Conservation (phyloP, 2,329 filamentous ascomycete genomes). For the Trichoderma arundinaceum region DNA sequence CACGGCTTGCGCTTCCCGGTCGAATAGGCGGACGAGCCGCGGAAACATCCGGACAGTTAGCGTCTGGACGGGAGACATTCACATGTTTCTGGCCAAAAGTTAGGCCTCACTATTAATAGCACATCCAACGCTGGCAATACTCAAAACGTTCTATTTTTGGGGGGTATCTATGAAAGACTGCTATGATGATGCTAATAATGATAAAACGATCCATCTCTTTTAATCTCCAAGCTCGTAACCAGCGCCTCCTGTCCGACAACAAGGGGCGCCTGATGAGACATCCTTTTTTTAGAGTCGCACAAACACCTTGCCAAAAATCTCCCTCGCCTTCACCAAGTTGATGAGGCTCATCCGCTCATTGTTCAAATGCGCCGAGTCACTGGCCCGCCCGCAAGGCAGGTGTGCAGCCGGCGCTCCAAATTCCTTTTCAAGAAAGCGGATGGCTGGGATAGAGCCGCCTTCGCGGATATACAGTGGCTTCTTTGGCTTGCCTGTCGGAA, state of each 20-base stretch:
- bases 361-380: slow-evolving; percentile 90
- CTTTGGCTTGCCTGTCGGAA: slow-evolving; percentile 45
- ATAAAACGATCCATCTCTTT: background rate
- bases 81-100: too few relatives aligned
- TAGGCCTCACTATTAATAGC: background rate
- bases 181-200: background rate
- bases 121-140: background rate
- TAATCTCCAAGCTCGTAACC: background rate
- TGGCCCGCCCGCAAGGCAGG: slow-evolving; percentile 91
- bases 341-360: slow-evolving; percentile 89
- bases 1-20: slow-evolving; percentile 1
- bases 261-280: background rate
- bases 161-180: slow-evolving; percentile 25
- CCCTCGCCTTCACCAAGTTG: slow-evolving; percentile 88
- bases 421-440: slow-evolving; percentile 92
- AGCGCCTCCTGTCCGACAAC: background rate
- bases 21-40: background rate
- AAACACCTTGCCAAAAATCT: slow-evolving; percentile 91
- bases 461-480: slow-evolving; percentile 93
- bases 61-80: background rate
- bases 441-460: slow-evolving; percentile 92
- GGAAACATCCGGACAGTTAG: slow-evolving; percentile 16
- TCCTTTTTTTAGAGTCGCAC: slow-evolving; percentile 59
- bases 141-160: background rate
- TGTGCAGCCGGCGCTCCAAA: slow-evolving; percentile 91